Conservation (phyloP, 73 alveolate genomes). For the Paramecium octaurelia region DNA sequence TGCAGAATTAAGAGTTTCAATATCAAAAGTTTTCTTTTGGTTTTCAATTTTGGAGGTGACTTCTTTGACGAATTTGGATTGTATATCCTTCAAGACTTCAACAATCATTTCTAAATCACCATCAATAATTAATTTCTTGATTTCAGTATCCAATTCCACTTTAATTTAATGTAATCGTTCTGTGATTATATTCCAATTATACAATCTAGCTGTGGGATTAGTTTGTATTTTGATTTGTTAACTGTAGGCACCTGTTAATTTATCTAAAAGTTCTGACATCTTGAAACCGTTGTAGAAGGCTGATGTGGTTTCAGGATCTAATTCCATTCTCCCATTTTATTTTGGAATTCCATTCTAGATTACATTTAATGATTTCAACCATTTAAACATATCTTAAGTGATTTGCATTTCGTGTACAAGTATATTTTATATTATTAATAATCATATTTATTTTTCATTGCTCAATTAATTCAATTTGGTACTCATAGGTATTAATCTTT, state of each 20-base stretch:
- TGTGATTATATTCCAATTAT: conserved; percentile 30
- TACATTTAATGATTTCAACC: background rate
- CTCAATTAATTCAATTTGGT: conserved; percentile 19
- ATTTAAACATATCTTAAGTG: background rate
- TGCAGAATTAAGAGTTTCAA: conserved; percentile 13
- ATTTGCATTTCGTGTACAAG: background rate
- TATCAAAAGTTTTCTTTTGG: background rate
- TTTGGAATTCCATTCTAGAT: conserved; percentile 3
- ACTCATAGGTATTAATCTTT: conserved; percentile 10
- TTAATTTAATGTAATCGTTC: conserved; percentile 21
- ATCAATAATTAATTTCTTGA: conserved; percentile 6
- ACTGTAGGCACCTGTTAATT: background rate
- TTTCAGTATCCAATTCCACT: background rate
- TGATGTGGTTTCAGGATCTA: background rate
- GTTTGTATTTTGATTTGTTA: background rate
- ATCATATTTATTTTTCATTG: background rate
- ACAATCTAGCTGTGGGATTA: background rate
- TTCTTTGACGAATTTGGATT: background rate
- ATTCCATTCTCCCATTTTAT: conserved; percentile 23
- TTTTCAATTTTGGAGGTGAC: background rate
- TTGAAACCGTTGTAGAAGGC: conserved; percentile 9
- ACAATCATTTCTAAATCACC: conserved; percentile 45
- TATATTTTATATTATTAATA: background rate
- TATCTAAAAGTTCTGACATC: conserved; percentile 26
- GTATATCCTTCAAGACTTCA: background rate